A percentile compares a stretch with the other conserved stretches of the same genome.
These are phyloP conservation scores for Suillus alpinus DNA, from an alignment of 768 basidiomycete species.

Conservation along the genomic window DNA sequence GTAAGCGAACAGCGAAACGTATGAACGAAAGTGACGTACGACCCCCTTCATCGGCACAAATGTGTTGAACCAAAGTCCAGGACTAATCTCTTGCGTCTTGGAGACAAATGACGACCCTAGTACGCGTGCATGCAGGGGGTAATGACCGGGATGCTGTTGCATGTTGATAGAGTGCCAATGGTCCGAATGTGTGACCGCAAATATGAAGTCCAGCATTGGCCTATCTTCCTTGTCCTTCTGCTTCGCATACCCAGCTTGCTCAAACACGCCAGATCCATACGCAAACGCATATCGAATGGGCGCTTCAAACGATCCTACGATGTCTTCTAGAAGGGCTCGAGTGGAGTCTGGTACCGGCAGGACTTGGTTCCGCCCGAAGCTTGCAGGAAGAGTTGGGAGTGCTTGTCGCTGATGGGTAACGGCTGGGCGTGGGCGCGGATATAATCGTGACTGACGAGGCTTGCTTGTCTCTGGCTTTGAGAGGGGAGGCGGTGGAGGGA, in stretches of 20 bases:
- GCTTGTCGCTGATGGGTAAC: constrained; percentile 23
- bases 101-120: constrained; percentile 84
- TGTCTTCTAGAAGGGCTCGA: constrained; percentile 73
- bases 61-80: constrained; percentile 96
- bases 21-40: constrained; percentile 47
- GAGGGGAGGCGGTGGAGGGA: constrained; percentile 28
- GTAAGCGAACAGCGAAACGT: background rate
- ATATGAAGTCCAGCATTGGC: constrained; percentile 96
- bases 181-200: constrained; percentile 88
- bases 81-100: constrained; percentile 67
- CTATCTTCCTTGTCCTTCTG: constrained; percentile 31
- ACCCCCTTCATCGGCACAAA: constrained; percentile 81
- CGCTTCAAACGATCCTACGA: constrained; percentile 79
- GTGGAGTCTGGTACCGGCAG: constrained; percentile 78
- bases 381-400: constrained; percentile 59
- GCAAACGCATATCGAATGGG: constrained; percentile 97
- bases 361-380: constrained; percentile 80
- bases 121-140: constrained; percentile 82
- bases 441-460: constrained; percentile 35
- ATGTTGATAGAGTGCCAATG: constrained; percentile 98
- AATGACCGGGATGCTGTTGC: constrained; percentile 87
- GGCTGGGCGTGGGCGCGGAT: constrained; percentile 41
- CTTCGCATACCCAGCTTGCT: constrained; percentile 75
- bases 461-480: constrained; percentile 27
- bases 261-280: constrained; percentile 94